Conservation (phyloP, 2,329 filamentous ascomycete species). For the Fusarium xyrophilum region DNA sequence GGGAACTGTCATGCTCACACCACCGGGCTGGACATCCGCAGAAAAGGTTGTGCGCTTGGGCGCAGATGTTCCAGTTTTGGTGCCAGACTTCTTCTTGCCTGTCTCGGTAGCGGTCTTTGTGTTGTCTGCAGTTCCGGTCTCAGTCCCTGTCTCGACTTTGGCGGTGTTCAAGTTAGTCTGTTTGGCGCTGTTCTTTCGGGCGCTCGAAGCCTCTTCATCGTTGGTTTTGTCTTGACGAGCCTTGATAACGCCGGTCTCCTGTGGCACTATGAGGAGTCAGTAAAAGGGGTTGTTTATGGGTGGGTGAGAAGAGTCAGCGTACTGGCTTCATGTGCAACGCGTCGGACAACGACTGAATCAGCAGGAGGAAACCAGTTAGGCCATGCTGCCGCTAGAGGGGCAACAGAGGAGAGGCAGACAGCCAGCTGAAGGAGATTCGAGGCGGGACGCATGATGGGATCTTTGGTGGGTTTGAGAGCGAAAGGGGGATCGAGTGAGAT, state of each 20-base stretch:
- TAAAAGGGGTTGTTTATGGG: neutral
- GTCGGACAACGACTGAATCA: slow-evolving; percentile 56
- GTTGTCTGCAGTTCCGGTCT: slow-evolving; percentile 21
- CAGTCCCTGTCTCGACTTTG: slow-evolving; percentile 29
- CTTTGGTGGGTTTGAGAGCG: neutral
- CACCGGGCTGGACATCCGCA: slow-evolving; percentile 56
- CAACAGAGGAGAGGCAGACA: slow-evolving; percentile 58
- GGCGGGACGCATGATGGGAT: slow-evolving; percentile 57
- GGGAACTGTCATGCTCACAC: slow-evolving; percentile 62
- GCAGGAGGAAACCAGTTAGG: slow-evolving; percentile 61
- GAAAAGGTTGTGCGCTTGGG: slow-evolving; percentile 53
- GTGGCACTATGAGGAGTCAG: slow-evolving; percentile 24
- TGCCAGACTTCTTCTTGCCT: slow-evolving; percentile 35
- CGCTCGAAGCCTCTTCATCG: slow-evolving; percentile 30
- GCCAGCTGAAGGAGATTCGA: slow-evolving; percentile 56
- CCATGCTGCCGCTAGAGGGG: slow-evolving; percentile 62
- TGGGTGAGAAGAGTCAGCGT: neutral
- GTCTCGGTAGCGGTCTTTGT: slow-evolving; percentile 29
- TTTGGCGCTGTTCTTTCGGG: slow-evolving; percentile 20
- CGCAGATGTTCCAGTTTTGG: slow-evolving; percentile 37
- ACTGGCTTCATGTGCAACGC: slow-evolving; percentile 19
- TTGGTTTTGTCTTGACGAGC: slow-evolving; percentile 16
- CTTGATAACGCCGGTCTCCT: slow-evolving; percentile 20
- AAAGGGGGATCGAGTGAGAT: neutral
- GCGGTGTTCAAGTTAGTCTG: slow-evolving; percentile 53